phyloP scores from a whole-genome alignment of 1,284 basidiomycete species.

The Heterobasidion parviporum region DNA sequence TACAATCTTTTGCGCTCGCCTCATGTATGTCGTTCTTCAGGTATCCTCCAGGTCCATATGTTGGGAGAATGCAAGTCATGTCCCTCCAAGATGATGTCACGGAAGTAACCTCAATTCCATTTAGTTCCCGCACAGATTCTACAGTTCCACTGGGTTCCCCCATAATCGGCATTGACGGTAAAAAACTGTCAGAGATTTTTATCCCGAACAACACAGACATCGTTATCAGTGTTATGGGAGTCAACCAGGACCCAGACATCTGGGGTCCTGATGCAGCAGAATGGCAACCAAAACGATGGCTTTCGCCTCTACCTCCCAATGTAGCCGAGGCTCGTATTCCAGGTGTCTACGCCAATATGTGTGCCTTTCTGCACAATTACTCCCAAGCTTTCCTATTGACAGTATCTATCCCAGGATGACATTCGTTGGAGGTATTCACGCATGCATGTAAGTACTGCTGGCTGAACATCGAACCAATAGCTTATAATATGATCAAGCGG shows the following conservation, averaged over 20 bases:
- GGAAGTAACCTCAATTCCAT: not conserved
- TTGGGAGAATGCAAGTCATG: conserved; percentile 1
- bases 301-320: not conserved
- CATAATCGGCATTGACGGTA: not conserved
- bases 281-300: conserved; percentile 34
- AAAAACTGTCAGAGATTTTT: not conserved
- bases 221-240: conserved; percentile 29
- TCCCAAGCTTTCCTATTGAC: not conserved
- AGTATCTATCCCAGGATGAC: not conserved
- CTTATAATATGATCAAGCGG: not conserved
- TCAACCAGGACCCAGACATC: conserved; percentile 27
- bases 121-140: not conserved
- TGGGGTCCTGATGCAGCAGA: conserved; percentile 35
- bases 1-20: no score
- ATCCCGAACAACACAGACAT: conserved; percentile 30
- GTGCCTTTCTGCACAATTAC: not conserved
- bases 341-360: not conserved
- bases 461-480: not conserved
- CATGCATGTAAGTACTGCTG: not conserved
- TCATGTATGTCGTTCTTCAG: not conserved
- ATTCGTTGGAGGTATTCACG: not conserved
- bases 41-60: conserved; percentile 1
- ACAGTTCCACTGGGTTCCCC: not conserved
- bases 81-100: not conserved
- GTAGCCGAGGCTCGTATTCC: not conserved